Base-by-base conservation (phyloP, 768 basidiomycete species). In the Tubosaeta sp. region DNA sequence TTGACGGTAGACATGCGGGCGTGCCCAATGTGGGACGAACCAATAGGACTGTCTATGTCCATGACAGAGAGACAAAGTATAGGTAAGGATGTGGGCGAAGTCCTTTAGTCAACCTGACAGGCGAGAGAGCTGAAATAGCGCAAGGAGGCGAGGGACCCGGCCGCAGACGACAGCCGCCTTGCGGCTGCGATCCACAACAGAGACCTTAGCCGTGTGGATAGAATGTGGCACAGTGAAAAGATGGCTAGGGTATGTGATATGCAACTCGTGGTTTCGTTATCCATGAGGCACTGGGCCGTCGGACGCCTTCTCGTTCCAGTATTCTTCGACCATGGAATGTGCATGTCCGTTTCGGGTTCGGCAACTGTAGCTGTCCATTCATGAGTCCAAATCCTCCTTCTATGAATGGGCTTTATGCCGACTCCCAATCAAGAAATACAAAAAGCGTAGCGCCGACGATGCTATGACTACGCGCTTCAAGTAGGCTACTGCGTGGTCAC, bases 121-220 rank as follows among this genome's bases (percentile, higher is more conserved):
- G 26, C 4, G 16, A 22, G n/a, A 8, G 37, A 6, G 14, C 33
- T 60, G 41, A 59, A 50, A 63, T 51, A 56, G 43, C 7, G 8
- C 4, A 11, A 27, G 13, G 12, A 25, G 27, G 4, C 38, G 13
- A 50, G 17, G 49, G 31, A 25, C 4, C 32, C 8, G 11, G 29
- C n/a, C 29, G 9, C 34, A 35, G 25, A 2, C 33, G 5, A 46
- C 9, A 27, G 29, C 27, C 6, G 33, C 52, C 60, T 48, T 37
- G 35, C 37, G 27, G 34, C 31, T 5, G 17, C 25, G 22, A 48
- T 46, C 47, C 35, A 50, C 33, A 45, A 33, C 13, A 35, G 31
- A 6, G 26, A 26, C 29, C 43, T 14, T 26, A 10, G 3, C 46
- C 14, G 14, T 33, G 46, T 39, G 55, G 53, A 39, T n/a, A 41